Base-by-base conservation (phyloP, 768 basidiomycete genomes). In the Mycena galopus region DNA sequence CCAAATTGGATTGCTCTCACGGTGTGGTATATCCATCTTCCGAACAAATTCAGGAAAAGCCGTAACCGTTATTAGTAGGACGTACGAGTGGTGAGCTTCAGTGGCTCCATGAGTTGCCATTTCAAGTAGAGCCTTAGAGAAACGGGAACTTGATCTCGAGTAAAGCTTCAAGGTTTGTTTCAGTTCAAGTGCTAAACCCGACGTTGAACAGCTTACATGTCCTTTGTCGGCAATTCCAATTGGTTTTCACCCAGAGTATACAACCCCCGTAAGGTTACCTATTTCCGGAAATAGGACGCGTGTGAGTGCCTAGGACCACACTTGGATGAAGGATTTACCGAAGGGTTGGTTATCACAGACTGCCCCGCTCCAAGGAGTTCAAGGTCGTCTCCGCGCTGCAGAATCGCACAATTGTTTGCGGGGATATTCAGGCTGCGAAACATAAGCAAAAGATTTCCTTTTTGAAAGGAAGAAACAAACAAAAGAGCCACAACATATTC, bases 91-190 rank as follows among this genome's bases (percentile, higher is more conserved):
- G 95, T 91, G 44, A 96, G 87, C 87, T 92, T 85, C 72, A 89
- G 81, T 1, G 87, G 84, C 76, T 88, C 85, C 8, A 83, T 84
- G 53, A 85, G 79, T 74, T 85, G 87, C 93, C 93, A 96, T 80
- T 95, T 94, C 60, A 96, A 85, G 78, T 95, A 96, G 72, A 96
- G 92, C 6, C 92, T 94, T 79, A 95, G 82, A 82, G 91, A 90
- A 71, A 95, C 94, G 30, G 94, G 94, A 11, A 95, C 94, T 83
- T 96, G 94, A 75, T 95, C 94, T 47, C 93, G 90, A 3, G 95
- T 95, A 81, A 93, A 95, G 75, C 93, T 93, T 72, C 14, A 56
- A 10, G 53, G 60, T 58, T 37, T 10, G 29, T 67, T 23, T 29
- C n/a, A 42, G 53, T 11, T 42, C 23, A 35, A 44, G 21, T 53